These are phyloP conservation scores for Rhizophagus sp. DNA, from an alignment of 192 early-diverging fungal genomes.

Conservation along the genomic window DNA sequence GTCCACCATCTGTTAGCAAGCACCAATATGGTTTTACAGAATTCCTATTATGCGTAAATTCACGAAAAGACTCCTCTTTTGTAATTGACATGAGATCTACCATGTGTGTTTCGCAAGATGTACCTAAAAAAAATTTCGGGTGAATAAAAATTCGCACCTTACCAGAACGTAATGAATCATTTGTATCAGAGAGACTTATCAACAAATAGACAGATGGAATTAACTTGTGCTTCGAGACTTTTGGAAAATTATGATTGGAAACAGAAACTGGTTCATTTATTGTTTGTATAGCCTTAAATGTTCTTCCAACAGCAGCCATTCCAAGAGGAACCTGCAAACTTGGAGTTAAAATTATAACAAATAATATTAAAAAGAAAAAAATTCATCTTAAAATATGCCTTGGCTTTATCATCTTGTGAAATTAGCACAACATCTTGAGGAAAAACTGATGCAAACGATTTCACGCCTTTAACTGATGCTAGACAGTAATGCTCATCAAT, in stretches of 20 bases:
- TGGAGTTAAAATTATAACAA: too few relatives aligned
- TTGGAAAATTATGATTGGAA: background rate
- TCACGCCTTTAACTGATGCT: background rate
- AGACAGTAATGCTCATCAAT: slow-evolving; percentile 11
- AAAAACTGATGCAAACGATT: background rate
- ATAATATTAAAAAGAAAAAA: too few relatives aligned
- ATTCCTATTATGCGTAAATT: background rate
- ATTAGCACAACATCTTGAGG: background rate
- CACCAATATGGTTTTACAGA: background rate
- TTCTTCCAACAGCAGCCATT: background rate
- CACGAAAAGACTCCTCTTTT: background rate
- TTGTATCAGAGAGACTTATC: background rate
- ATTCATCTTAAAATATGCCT: background rate
- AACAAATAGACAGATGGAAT: slow-evolving; percentile 7
- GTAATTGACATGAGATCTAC: background rate
- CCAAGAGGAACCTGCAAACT: background rate
- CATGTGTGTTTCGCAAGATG: background rate
- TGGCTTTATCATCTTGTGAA: slow-evolving; percentile 10
- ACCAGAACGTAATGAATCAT: background rate
- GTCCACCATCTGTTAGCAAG: background rate
- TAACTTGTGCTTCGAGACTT: background rate
- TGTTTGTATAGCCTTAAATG: background rate
- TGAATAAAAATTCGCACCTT: background rate
- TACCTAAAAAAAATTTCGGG: too few relatives aligned
- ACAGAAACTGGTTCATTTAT: background rate